Evolutionary conservation across 805 yeast species (phyloP).

Genomic region (Metschnikowia santaceciliae): DNA sequence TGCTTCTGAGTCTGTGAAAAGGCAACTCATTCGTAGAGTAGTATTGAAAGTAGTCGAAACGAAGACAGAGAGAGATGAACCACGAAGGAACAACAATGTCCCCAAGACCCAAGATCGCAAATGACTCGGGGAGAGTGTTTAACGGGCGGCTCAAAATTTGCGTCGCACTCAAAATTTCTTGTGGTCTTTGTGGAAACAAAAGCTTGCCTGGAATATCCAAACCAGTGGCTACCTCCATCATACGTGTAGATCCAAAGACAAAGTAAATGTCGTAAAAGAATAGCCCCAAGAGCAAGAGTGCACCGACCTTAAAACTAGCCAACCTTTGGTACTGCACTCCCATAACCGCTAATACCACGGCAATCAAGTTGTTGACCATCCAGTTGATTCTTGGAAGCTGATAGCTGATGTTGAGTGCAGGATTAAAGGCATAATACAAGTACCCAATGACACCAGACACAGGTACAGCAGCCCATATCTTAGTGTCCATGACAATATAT

Average conservation of each 20-base stretch:
- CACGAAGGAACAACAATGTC: slow-evolving; percentile 62
- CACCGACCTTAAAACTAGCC: slow-evolving; percentile 44
- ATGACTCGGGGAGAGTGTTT: not conserved
- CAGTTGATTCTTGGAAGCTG: slow-evolving; percentile 31
- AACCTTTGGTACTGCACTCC: slow-evolving; percentile 38
- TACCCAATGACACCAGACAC: slow-evolving; percentile 10
- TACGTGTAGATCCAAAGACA: slow-evolving; percentile 59
- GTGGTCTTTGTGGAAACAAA: slow-evolving; percentile 34
- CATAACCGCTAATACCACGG: slow-evolving; percentile 40
- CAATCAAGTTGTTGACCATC: slow-evolving; percentile 44
- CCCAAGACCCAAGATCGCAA: slow-evolving; percentile 56
- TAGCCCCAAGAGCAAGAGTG: slow-evolving; percentile 43
- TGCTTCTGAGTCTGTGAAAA: slow-evolving; percentile 31
- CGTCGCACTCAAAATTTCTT: not conserved
- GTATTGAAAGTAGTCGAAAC: slow-evolving; percentile 47
- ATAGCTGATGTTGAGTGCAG: slow-evolving; percentile 9
- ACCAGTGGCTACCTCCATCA: slow-evolving; percentile 57
- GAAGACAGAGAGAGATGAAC: slow-evolving; percentile 48
- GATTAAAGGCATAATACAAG: slow-evolving; percentile 16
- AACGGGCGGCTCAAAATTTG: not conserved
- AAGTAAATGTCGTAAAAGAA: slow-evolving; percentile 63
- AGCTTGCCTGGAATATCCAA: slow-evolving; percentile 54
- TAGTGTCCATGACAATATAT: slow-evolving; percentile 21
- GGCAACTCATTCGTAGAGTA: slow-evolving; percentile 10
- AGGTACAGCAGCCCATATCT: slow-evolving; percentile 16